These are phyloP conservation scores for Cercospora sp. DNA, from an alignment of 2,329 filamentous ascomycete species.

Conservation along the genomic window DNA sequence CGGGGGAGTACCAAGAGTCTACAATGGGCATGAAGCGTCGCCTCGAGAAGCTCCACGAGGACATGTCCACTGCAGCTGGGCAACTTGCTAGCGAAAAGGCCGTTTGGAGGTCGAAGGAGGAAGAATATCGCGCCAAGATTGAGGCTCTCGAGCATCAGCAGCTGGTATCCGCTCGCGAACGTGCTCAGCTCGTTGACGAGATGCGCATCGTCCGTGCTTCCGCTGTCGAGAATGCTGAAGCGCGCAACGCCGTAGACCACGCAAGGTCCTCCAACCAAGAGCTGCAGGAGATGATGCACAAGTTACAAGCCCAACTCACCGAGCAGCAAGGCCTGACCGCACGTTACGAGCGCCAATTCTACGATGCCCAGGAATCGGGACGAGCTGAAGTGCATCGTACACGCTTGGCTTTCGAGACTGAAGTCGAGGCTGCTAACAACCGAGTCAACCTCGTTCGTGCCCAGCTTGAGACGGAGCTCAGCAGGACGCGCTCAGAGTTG, in stretches of 20 bases:
- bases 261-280: slow-evolving; percentile 30
- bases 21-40: slow-evolving; percentile 67
- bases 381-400: slow-evolving; percentile 79
- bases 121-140: slow-evolving; percentile 56
- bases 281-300: slow-evolving; percentile 34
- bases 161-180: slow-evolving; percentile 45
- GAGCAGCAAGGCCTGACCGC: slow-evolving; percentile 68
- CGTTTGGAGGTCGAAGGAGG: slow-evolving; percentile 68
- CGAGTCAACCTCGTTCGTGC: slow-evolving; percentile 81
- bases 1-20: slow-evolving; percentile 71
- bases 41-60: slow-evolving; percentile 80
- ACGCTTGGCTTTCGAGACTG: slow-evolving; percentile 73
- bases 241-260: slow-evolving; percentile 69
- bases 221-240: slow-evolving; percentile 74
- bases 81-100: slow-evolving; percentile 83
- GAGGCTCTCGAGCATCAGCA: slow-evolving; percentile 57
- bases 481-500: slow-evolving; percentile 69
- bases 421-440: slow-evolving; percentile 80
- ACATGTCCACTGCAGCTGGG: slow-evolving; percentile 76
- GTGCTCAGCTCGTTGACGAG: slow-evolving; percentile 49
- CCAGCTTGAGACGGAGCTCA: slow-evolving; percentile 77
- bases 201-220: slow-evolving; percentile 50
- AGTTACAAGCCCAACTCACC: slow-evolving; percentile 60
- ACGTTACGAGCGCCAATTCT: slow-evolving; percentile 76
- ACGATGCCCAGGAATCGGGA: slow-evolving; percentile 77